Percentiles rank a stretch among this genome's conserved stretches.
phyloP scores from a whole-genome alignment of 140 eudicot species.

The Flaveria floridana region DNA sequence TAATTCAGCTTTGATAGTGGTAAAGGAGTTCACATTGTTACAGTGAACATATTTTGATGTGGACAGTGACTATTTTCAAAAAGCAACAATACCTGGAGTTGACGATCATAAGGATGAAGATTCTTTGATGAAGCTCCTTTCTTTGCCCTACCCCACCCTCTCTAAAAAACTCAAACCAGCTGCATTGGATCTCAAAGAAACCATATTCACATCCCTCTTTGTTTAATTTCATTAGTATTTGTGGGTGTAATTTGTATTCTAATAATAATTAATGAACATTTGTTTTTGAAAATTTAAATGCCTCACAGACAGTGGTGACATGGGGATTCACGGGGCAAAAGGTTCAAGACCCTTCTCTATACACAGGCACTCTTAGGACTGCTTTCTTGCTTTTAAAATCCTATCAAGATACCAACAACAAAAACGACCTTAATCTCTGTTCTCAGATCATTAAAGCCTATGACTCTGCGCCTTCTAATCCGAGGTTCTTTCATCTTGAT shows the following conservation, averaged over 20 bases:
- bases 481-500: slow-evolving; percentile 40
- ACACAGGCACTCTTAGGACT: slow-evolving; percentile 64
- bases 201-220: slow-evolving; percentile 27
- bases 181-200: slow-evolving; percentile 75
- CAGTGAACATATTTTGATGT: too few relatives aligned
- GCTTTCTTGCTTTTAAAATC: slow-evolving; percentile 65
- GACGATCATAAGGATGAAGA: slow-evolving; percentile 28
- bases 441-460: slow-evolving; percentile 69
- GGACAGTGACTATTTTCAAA: slow-evolving; percentile 34
- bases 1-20: too few relatives aligned
- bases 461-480: slow-evolving; percentile 45
- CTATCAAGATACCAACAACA: slow-evolving; percentile 45
- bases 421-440: slow-evolving; percentile 50
- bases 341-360: slow-evolving; percentile 43
- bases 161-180: slow-evolving; percentile 47
- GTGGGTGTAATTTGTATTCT: not conserved
- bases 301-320: slow-evolving; percentile 51
- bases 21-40: too few relatives aligned
- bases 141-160: slow-evolving; percentile 47
- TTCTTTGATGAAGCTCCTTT: slow-evolving; percentile 52
- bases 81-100: slow-evolving; percentile 30
- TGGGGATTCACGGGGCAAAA: slow-evolving; percentile 53
- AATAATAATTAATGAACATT: not conserved
- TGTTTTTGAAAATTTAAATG: slow-evolving; percentile 18
- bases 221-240: not conserved